phyloP scores from a whole-genome alignment of 2,329 filamentous ascomycete genomes.

The Monosporascus sp. region DNA sequence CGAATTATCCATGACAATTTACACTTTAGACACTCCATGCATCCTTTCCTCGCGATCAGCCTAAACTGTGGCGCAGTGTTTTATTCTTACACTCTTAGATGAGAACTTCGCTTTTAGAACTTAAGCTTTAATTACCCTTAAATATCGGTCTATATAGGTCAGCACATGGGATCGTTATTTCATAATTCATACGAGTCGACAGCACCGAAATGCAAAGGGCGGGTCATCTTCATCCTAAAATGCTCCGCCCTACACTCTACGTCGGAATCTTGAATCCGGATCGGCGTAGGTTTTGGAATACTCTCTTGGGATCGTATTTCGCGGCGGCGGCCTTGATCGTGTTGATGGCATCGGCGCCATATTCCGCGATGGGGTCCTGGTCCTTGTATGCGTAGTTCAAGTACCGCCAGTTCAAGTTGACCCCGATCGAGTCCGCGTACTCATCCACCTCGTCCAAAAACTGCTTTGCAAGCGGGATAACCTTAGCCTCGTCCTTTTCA shows the following conservation, averaged over 20 bases:
- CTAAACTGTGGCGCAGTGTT: too few relatives aligned
- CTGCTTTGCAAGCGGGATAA: slow-evolving; percentile 23
- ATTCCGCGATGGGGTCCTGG: slow-evolving; percentile 29
- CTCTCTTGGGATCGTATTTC: slow-evolving; percentile 22
- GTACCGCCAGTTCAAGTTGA: slow-evolving; percentile 20
- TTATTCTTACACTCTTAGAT: too few relatives aligned
- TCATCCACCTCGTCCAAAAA: slow-evolving; percentile 8
- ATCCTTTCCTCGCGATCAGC: too few relatives aligned
- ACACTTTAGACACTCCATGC: too few relatives aligned
- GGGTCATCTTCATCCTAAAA: too few relatives aligned
- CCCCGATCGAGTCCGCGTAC: slow-evolving; percentile 2
- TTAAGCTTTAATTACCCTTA: too few relatives aligned
- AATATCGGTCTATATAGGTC: too few relatives aligned
- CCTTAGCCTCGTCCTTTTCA: slow-evolving; percentile 27
- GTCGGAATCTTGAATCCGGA: slow-evolving; percentile 16
- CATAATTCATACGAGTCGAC: too few relatives aligned
- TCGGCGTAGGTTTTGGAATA: slow-evolving; percentile 22
- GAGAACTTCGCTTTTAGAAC: too few relatives aligned
- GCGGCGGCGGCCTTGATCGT: slow-evolving; percentile 14
- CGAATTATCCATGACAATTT: too few relatives aligned
- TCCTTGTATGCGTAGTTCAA: slow-evolving; percentile 36
- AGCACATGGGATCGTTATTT: too few relatives aligned
- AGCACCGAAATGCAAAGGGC: too few relatives aligned
- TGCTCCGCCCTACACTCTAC: not conserved
- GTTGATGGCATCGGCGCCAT: slow-evolving; percentile 27